These are phyloP conservation scores for Coccomyxa subellipsoidea DNA, from an alignment of 163 green algal species.

Conservation along the genomic window DNA sequence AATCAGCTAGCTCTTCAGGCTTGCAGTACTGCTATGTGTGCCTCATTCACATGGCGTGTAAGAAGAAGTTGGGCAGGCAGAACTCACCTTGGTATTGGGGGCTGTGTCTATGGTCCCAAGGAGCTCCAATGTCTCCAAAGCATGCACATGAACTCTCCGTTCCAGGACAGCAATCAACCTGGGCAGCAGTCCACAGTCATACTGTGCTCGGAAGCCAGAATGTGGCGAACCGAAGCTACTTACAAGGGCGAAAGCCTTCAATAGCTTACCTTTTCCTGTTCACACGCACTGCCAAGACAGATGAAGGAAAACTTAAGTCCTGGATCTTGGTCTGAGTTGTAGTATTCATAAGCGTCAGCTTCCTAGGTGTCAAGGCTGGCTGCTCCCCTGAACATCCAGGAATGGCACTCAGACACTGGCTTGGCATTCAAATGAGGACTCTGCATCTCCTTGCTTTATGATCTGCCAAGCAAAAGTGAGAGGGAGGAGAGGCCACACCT, in stretches of 20 bases:
- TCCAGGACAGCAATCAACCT: slow-evolving; percentile 68
- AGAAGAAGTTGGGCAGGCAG: too few species aligned
- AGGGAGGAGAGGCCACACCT: slow-evolving; percentile 20
- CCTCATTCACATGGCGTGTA: too few species aligned
- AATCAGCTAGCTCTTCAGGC: background rate
- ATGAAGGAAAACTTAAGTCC: slow-evolving; percentile 61
- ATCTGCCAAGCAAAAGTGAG: background rate
- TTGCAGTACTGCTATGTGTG: too few species aligned
- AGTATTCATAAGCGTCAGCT: slow-evolving; percentile 76
- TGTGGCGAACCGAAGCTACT: too few species aligned
- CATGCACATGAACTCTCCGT: slow-evolving; percentile 52
- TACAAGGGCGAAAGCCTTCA: too few species aligned
- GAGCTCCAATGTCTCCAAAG: slow-evolving; percentile 59
- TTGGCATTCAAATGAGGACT: background rate
- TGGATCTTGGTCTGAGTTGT: slow-evolving; percentile 55
- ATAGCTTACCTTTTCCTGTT: slow-evolving; percentile 72
- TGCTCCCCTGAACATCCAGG: slow-evolving; percentile 38
- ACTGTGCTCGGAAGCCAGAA: too few species aligned
- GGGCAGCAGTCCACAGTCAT: too few species aligned
- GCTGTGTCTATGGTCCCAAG: slow-evolving; percentile 61
- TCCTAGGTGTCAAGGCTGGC: slow-evolving; percentile 56
- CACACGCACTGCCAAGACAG: slow-evolving; percentile 68
- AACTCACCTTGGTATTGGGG: slow-evolving; percentile 38
- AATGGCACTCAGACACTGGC: background rate
- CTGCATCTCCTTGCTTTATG: background rate